Evolutionary conservation across 345 rosid species (phyloP), one percentile per base, ranked within the genome.

Genomic region (Conringia planisiliqua): DNA sequence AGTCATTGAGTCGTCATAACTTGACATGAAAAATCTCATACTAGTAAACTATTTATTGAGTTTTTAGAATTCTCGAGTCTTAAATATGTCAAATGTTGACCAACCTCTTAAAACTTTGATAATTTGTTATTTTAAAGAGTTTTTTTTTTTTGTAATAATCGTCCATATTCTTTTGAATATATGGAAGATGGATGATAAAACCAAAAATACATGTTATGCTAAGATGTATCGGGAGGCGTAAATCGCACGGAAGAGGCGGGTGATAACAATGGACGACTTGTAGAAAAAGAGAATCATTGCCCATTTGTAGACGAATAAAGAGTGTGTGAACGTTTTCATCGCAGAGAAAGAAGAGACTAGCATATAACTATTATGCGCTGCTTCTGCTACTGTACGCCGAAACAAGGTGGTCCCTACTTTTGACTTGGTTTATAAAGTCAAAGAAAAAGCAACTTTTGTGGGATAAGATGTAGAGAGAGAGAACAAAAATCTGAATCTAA

Each of bases 371-470:
- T 22, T 16, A 2, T 73, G 24, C 71, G 59, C 78, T 3, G 9
- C 7, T 55, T 35, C 18, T 48, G 43, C 73, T 75, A 75, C 1
- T 22, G 44, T 75, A 22, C 68, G 24, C 64, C 6, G 5, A 22
- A 54, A 63, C 22, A 62, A 52, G 14, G 51, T 55, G 80, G 70
- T 36, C 82, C 82, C 87, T 76, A 70, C 69, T 35, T 89, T 89
- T 88, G 93, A 86, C 95, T 80, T 79, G 4, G 62, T 60, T 48
- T 4, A 1, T 69, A 75, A 84, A 86, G 92, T 91, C 97, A 91
- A 87, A 75, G 83, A 50, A 74, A 86, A 83, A 84, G 81, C 36
- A 68, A 8, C 56, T 75, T 59, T 51, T 50, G 57, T 67, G 56
- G 55, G 68, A 74, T 74, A 74, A 66, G 72, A 74, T 55, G 40